These are phyloP conservation scores for Arxiozyma heterogenica DNA, from an alignment of 1,139 yeast genomes.

Conservation along the genomic window DNA sequence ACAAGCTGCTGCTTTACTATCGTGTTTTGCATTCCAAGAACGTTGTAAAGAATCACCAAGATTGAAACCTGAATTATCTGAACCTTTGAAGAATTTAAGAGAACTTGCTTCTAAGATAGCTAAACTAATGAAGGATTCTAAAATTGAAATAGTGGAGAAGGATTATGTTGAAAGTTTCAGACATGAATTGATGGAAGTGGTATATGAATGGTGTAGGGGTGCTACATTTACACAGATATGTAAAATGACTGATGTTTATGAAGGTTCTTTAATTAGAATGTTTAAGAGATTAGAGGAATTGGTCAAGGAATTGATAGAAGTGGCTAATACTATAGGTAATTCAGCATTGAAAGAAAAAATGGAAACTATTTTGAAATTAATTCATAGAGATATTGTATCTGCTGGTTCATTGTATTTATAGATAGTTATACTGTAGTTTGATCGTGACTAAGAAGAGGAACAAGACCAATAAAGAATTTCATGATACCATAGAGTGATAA, in stretches of 20 bases:
- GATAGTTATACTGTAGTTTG: background rate
- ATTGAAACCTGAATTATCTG: slow-evolving; percentile 77
- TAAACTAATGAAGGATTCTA: slow-evolving; percentile 78
- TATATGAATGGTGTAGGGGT: slow-evolving; percentile 93
- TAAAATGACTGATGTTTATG: slow-evolving; percentile 97
- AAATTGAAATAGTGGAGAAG: slow-evolving; percentile 78
- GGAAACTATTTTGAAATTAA: slow-evolving; percentile 74
- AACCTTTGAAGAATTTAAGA: slow-evolving; percentile 77
- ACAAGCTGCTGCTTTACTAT: slow-evolving; percentile 83
- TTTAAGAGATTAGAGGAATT: slow-evolving; percentile 91
- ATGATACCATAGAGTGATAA: background rate
- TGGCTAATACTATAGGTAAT: slow-evolving; percentile 90
- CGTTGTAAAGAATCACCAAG: slow-evolving; percentile 83
- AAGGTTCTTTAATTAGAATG: slow-evolving; percentile 90
- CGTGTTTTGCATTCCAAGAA: slow-evolving; percentile 96
- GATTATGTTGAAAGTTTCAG: slow-evolving; percentile 88
- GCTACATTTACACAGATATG: slow-evolving; percentile 94
- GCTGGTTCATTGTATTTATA: slow-evolving; percentile 72
- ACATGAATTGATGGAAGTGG: slow-evolving; percentile 93
- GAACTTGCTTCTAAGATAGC: slow-evolving; percentile 89
- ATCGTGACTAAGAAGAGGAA: background rate
- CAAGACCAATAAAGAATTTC: background rate
- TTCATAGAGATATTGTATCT: slow-evolving; percentile 92
- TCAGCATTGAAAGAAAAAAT: slow-evolving; percentile 76
- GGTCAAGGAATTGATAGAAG: slow-evolving; percentile 78